Conservation (phyloP, 2,329 filamentous ascomycete genomes). For the Lecanicillium sp. region DNA sequence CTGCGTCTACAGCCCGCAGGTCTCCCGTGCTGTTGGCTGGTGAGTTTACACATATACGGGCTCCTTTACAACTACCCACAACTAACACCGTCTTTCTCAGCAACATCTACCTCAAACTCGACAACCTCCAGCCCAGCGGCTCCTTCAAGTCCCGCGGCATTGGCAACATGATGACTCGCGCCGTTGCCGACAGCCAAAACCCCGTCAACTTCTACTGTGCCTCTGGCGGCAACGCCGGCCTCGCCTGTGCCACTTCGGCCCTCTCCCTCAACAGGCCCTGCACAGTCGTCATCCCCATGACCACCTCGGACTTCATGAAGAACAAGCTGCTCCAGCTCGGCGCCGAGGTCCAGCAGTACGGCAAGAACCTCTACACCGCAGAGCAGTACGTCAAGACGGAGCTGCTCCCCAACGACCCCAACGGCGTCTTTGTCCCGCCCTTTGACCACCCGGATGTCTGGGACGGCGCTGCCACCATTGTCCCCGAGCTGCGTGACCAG, state of each 20-base stretch:
- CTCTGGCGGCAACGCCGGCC: slow-evolving; percentile 75
- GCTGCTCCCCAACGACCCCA: slow-evolving; percentile 42
- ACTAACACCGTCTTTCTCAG: slow-evolving; percentile 24
- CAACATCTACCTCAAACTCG: slow-evolving; percentile 77
- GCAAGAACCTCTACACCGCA: slow-evolving; percentile 60
- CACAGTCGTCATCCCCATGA: slow-evolving; percentile 66
- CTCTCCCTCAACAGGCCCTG: slow-evolving; percentile 52
- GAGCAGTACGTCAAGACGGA: slow-evolving; percentile 56
- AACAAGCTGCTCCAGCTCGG: slow-evolving; percentile 61
- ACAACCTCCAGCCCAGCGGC: slow-evolving; percentile 74
- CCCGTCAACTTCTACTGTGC: slow-evolving; percentile 67
- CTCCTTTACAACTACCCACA: slow-evolving; percentile 10
- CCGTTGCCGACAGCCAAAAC: slow-evolving; percentile 22
- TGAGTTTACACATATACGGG: slow-evolving; percentile 30
- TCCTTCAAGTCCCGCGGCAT: slow-evolving; percentile 81
- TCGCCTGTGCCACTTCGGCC: slow-evolving; percentile 71
- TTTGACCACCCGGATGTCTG: slow-evolving; percentile 63
- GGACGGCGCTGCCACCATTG: slow-evolving; percentile 53
- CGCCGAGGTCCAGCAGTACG: slow-evolving; percentile 59
- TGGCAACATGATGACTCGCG: slow-evolving; percentile 55
- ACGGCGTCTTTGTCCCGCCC: slow-evolving; percentile 57
- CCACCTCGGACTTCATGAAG: slow-evolving; percentile 61
- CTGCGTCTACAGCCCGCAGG: slow-evolving; percentile 54
- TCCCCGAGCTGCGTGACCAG: slow-evolving; percentile 40
- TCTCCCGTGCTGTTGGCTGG: slow-evolving; percentile 67